These are phyloP conservation scores for Sanghuangporus baumii DNA, from an alignment of 1,284 basidiomycete genomes.

Conservation along the genomic window DNA sequence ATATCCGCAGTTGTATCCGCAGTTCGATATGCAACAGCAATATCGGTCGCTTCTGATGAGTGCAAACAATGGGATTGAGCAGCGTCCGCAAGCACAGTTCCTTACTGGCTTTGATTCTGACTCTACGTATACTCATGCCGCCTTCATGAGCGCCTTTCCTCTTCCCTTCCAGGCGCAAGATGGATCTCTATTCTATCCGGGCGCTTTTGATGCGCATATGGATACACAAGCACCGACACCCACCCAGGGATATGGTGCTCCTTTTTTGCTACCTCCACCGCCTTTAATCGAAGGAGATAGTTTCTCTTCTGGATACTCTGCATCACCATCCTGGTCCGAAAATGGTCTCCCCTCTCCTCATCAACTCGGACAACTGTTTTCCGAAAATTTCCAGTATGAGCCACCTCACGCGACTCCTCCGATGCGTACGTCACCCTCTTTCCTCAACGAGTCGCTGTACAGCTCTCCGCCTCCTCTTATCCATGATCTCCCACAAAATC, in stretches of 20 bases:
- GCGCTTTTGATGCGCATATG: background rate
- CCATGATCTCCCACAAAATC: background rate
- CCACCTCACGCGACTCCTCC: background rate
- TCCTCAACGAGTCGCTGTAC: background rate
- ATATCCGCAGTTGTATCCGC: background rate
- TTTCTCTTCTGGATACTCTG: slow-evolving; percentile 3
- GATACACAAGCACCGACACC: background rate
- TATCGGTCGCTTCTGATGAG: background rate
- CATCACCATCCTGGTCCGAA: background rate
- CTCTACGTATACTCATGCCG: background rate
- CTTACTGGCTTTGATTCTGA: background rate
- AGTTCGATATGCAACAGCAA: background rate
- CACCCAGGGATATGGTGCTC: background rate
- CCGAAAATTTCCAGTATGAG: slow-evolving; percentile 5
- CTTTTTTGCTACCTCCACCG: background rate
- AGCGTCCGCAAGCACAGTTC: background rate
- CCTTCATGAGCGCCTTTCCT: background rate
- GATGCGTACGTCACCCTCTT: background rate
- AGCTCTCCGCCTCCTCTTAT: background rate
- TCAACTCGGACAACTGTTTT: slow-evolving; percentile 8
- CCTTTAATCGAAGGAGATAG: background rate
- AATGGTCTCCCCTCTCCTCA: slow-evolving; percentile 6
- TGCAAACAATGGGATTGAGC: background rate
- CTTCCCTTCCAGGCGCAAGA: background rate
- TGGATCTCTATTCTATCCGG: background rate